Conservation (phyloP, 495 filamentous ascomycete genomes). For the Beverwykella pulmonaria region DNA sequence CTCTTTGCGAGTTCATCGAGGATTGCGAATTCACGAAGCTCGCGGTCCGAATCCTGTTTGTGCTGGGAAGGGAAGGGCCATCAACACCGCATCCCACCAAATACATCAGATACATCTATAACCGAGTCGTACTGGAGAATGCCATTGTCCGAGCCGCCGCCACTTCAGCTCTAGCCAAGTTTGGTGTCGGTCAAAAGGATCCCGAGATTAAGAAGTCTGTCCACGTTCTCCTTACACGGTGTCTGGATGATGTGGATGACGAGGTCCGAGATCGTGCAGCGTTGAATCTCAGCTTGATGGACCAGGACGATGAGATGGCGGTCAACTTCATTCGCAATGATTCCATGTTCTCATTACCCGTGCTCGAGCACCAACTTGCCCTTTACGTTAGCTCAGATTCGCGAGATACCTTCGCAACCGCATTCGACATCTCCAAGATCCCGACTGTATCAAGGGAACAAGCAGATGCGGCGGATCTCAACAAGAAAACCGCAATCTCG, state of each 20-base stretch:
- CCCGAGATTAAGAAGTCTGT: conserved; percentile 95
- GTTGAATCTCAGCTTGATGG: conserved; percentile 85
- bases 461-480: conserved; percentile 94
- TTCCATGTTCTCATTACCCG: conserved; percentile 88
- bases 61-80: conserved; percentile 91
- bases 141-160: conserved; percentile 93
- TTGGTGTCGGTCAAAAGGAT: conserved; percentile 92
- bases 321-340: conserved; percentile 87
- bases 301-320: conserved; percentile 78
- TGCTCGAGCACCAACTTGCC: conserved; percentile 95
- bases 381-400: conserved; percentile 94
- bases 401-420: conserved; percentile 76
- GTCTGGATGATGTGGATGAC: conserved; percentile 95
- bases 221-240: conserved; percentile 86
- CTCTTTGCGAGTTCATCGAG: conserved; percentile 98
- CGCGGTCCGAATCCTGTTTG: conserved; percentile 89
- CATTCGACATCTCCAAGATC: conserved; percentile 88
- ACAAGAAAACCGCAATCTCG: conserved; percentile 89
- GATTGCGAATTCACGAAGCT: conserved; percentile 99
- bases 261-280: conserved; percentile 96
- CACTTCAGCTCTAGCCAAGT: conserved; percentile 93
- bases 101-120: conserved; percentile 99
- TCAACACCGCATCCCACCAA: conserved; percentile 95
- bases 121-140: conserved; percentile 96
- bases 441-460: conserved; percentile 96